Evolutionary conservation across 139 green algal species (phyloP).

Genomic region (Nannochloris sp.): DNA sequence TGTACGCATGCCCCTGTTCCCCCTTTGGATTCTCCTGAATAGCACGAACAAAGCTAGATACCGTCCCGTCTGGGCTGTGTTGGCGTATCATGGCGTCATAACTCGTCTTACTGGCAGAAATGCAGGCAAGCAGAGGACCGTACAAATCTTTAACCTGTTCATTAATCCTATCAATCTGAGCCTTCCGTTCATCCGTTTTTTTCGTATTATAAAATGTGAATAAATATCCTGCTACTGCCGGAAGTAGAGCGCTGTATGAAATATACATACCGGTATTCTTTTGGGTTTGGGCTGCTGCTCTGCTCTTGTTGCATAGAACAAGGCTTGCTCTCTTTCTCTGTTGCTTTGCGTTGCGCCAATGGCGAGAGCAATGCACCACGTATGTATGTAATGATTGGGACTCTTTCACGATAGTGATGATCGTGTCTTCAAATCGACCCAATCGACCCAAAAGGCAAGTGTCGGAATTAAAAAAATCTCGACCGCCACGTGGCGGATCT

Average conservation of each 20-base stretch:
- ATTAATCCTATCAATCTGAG: slow-evolving; percentile 76
- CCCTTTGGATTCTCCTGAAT: slow-evolving; percentile 44
- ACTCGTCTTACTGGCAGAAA: slow-evolving; percentile 61
- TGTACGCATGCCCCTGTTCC: slow-evolving; percentile 51
- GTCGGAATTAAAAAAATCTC: slow-evolving; percentile 1
- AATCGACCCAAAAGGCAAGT: too few relatives aligned
- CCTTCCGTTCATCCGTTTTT: slow-evolving; percentile 67
- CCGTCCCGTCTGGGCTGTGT: slow-evolving; percentile 58
- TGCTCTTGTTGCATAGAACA: too few relatives aligned
- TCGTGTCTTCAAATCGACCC: too few relatives aligned
- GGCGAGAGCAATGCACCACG: too few relatives aligned
- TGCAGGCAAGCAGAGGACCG: slow-evolving; percentile 70
- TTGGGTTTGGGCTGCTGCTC: neutral
- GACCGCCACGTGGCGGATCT: neutral
- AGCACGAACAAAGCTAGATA: slow-evolving; percentile 39
- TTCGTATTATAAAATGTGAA: slow-evolving; percentile 77
- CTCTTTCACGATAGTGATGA: too few relatives aligned
- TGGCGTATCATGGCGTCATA: slow-evolving; percentile 75
- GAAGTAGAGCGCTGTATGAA: neutral
- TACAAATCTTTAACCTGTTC: slow-evolving; percentile 70
- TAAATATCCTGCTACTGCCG: slow-evolving; percentile 46
- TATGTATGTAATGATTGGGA: too few relatives aligned
- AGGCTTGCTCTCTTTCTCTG: too few relatives aligned
- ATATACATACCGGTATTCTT: neutral
- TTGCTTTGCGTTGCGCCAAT: too few relatives aligned